Evolutionary conservation across 2,329 filamentous ascomycete species (phyloP).

Genomic region (Diaporthe sp.): DNA sequence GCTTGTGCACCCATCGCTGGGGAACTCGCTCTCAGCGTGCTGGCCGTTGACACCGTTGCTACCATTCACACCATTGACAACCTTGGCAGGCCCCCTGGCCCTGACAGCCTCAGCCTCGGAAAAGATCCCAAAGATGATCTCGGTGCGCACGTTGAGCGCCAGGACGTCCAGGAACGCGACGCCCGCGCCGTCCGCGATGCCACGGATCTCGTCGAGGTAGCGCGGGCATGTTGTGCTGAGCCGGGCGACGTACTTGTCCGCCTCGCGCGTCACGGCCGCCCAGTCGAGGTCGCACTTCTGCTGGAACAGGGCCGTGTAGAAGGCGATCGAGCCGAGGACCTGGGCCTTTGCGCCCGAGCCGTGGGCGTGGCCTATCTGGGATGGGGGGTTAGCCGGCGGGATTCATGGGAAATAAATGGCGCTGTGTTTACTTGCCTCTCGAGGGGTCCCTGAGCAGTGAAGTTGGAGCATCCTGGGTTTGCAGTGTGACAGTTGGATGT

Average conservation of each 20-base stretch:
- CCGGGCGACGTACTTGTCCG: slow-evolving; percentile 22
- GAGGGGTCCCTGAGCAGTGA: slow-evolving; percentile 38
- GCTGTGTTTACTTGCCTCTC: slow-evolving; percentile 8
- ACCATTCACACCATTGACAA: too few species aligned
- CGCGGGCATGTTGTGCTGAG: slow-evolving; percentile 27
- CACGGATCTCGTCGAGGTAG: slow-evolving; percentile 40
- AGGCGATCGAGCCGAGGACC: slow-evolving; percentile 38
- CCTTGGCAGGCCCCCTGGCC: neutral
- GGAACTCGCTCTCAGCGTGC: neutral
- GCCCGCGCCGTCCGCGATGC: slow-evolving; percentile 37
- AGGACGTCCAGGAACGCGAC: slow-evolving; percentile 39
- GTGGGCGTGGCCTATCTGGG: slow-evolving; percentile 38
- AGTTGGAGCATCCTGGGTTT: slow-evolving; percentile 28
- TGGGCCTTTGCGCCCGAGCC: slow-evolving; percentile 32
- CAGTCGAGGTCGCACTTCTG: slow-evolving; percentile 37
- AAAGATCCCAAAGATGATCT: slow-evolving; percentile 41
- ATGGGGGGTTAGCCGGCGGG: neutral
- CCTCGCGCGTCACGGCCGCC: slow-evolving; percentile 33
- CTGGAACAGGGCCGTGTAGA: slow-evolving; percentile 37
- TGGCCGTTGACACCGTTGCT: neutral
- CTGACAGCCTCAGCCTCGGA: slow-evolving; percentile 4
- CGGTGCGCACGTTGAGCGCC: slow-evolving; percentile 42
- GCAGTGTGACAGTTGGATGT: too few species aligned
- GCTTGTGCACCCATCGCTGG: slow-evolving; percentile 42
- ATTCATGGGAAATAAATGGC: too few species aligned